A percentile compares a stretch with the other conserved stretches of the same genome.
phyloP scores from a whole-genome alignment of 495 filamentous ascomycete genomes.

The Cercophora sp. region DNA sequence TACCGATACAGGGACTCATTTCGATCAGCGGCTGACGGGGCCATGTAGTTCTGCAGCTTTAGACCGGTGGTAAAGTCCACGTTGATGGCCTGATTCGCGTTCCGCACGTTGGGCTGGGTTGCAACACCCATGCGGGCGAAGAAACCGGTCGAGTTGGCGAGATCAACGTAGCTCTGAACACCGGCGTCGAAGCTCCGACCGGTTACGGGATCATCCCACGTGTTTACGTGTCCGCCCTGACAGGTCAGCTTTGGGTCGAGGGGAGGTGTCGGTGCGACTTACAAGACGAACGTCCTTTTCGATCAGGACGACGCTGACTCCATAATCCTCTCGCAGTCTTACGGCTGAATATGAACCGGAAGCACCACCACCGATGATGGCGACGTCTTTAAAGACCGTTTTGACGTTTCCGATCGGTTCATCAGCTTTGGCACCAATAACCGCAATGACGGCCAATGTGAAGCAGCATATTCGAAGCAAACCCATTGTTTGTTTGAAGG shows the following conservation, averaged over 20 bases:
- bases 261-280: no score
- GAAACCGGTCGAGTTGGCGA: constrained; percentile 32
- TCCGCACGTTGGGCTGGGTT: constrained; percentile 19
- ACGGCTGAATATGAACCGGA: constrained; percentile 46
- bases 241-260: no score
- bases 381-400: constrained; percentile 39
- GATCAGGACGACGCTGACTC: no score
- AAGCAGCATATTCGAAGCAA: no score
- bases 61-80: constrained; percentile 41
- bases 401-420: constrained; percentile 27
- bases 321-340: no score
- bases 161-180: constrained; percentile 38
- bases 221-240: constrained; percentile 45
- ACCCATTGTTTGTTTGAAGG: no score
- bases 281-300: no score
- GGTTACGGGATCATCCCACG: constrained; percentile 33
- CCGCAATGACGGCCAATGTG: no score
- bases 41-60: constrained; percentile 18
- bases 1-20: constrained; percentile 33
- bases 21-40: constrained; percentile 17
- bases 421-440: no score
- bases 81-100: constrained; percentile 21
- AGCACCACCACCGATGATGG: constrained; percentile 45
- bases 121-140: constrained; percentile 41
- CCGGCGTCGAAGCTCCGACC: constrained; percentile 37